phyloP scores from a whole-genome alignment of 1,284 basidiomycete genomes.

The Naganishia liquefaciens region DNA sequence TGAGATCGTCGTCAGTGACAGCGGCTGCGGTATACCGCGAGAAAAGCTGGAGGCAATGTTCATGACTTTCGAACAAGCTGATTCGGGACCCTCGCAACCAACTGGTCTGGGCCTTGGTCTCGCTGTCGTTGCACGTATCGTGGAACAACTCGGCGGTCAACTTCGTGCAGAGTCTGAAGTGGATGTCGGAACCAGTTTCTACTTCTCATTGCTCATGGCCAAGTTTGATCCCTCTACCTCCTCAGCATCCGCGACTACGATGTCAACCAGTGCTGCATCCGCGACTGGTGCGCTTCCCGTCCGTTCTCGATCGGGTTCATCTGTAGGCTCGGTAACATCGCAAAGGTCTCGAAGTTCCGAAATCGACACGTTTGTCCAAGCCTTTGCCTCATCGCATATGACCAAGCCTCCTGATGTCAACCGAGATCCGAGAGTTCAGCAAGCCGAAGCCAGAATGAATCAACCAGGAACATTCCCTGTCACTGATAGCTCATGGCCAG shows the following conservation, averaged over 20 bases:
- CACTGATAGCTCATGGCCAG: conserved; percentile 51
- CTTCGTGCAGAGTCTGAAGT: conserved; percentile 74
- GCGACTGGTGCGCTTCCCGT: neutral
- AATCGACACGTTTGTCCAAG: conserved; percentile 69
- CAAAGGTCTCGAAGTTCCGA: conserved; percentile 48
- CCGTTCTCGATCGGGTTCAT: neutral
- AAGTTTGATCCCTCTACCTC: conserved; percentile 15
- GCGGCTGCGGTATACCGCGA: conserved; percentile 72
- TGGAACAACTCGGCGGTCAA: conserved; percentile 76
- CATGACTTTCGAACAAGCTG: conserved; percentile 81
- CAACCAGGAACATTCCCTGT: conserved; percentile 49
- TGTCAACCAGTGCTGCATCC: neutral
- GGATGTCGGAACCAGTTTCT: conserved; percentile 69
- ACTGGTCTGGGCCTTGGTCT: conserved; percentile 69
- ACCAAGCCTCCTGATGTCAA: conserved; percentile 43
- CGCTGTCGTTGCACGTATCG: conserved; percentile 78
- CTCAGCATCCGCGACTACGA: conserved; percentile 7
- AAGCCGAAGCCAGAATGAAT: conserved; percentile 45
- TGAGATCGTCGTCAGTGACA: conserved; percentile 74
- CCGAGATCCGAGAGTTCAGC: conserved; percentile 48
- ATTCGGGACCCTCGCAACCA: conserved; percentile 52
- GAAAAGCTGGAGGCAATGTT: conserved; percentile 79
- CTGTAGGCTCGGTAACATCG: conserved; percentile 28
- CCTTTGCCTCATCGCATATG: conserved; percentile 56
- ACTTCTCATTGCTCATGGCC: conserved; percentile 47